phyloP scores from a whole-genome alignment of 2,329 filamentous ascomycete genomes.

The Sporothrix brasiliensis region DNA sequence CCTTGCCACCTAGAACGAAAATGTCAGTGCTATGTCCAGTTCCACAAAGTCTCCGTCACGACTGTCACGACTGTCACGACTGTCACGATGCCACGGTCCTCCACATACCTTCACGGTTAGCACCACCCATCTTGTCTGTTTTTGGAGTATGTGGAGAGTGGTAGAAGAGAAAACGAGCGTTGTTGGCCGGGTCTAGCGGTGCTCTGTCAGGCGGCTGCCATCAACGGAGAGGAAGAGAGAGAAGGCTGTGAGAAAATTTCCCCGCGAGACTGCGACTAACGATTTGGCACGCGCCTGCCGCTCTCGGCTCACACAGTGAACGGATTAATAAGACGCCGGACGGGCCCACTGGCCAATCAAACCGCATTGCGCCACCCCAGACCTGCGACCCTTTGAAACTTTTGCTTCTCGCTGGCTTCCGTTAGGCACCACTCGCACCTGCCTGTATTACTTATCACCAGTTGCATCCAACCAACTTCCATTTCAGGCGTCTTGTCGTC shows the following conservation, averaged over 20 bases:
- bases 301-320: constrained; percentile 13
- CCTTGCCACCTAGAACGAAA: constrained; percentile 68
- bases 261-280: constrained; percentile 21
- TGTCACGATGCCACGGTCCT: background rate
- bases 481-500: background rate
- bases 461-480: constrained; percentile 8
- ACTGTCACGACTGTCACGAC: background rate
- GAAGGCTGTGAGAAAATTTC: constrained; percentile 30
- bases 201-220: constrained; percentile 6
- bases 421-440: constrained; percentile 8
- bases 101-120: constrained; percentile 63
- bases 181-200: background rate
- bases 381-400: background rate
- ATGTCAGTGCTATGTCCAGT: constrained; percentile 2
- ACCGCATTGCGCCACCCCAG: background rate
- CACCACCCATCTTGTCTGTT: constrained; percentile 61
- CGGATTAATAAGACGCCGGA: constrained; percentile 27
- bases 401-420: background rate
- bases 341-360: background rate
- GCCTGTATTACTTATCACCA: background rate
- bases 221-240: constrained; percentile 8
- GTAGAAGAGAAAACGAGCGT: background rate
- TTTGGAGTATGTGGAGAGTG: background rate
- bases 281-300: constrained; percentile 22
- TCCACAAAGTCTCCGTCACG: background rate